phyloP scores from a whole-genome alignment of 108 stramenopile genomes.

The Cyclotella sp. region DNA sequence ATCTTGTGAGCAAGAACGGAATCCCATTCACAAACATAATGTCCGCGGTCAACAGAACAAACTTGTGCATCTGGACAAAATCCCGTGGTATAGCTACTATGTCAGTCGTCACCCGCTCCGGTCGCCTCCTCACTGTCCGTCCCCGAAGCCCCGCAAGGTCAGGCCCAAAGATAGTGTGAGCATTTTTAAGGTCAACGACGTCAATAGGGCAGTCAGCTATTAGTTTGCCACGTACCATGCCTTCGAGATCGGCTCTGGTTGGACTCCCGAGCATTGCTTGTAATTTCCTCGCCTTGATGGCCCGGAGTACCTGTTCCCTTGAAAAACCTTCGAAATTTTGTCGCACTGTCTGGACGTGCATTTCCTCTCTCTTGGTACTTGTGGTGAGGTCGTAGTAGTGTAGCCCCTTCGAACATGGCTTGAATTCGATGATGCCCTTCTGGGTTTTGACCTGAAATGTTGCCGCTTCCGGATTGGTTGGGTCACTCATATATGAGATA shows the following conservation, averaged over 20 bases:
- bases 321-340: not conserved
- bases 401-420: not conserved
- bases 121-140: too few relatives aligned
- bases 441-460: not conserved
- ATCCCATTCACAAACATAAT: too few relatives aligned
- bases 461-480: not conserved
- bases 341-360: not conserved
- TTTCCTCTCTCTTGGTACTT: too few relatives aligned
- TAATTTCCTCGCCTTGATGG: slow-evolving; percentile 1
- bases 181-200: not conserved
- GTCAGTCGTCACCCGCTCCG: too few relatives aligned
- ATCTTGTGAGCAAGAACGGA: too few relatives aligned
- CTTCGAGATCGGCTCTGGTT: not conserved
- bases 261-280: not conserved
- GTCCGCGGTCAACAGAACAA: too few relatives aligned
- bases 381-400: not conserved
- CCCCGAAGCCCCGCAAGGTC: not conserved
- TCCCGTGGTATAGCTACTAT: too few relatives aligned
- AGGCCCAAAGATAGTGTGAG: slow-evolving; percentile 1
- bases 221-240: not conserved
- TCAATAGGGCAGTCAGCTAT: not conserved
- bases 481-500: not conserved
- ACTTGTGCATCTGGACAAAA: too few relatives aligned
- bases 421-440: not conserved
- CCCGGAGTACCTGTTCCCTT: not conserved